Conservation (phyloP, 139 green algal species). For the Auxenochlorella pyrenoidosa region DNA sequence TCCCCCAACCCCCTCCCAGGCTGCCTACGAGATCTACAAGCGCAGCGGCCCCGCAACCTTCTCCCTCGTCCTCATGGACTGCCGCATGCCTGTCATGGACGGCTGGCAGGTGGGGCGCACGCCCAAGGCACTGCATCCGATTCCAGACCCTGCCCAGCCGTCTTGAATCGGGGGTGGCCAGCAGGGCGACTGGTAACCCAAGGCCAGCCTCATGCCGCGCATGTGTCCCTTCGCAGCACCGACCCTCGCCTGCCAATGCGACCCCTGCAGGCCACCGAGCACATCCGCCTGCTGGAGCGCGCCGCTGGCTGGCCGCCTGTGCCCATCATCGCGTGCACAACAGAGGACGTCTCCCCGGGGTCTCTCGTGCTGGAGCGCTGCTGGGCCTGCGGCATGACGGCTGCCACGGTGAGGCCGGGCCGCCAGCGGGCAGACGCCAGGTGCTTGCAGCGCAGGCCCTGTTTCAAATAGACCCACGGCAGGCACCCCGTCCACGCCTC, state of each 20-base stretch:
- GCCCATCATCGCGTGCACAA: neutral
- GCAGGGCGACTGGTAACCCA: no score
- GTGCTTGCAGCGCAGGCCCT: no score
- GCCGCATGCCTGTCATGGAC: neutral
- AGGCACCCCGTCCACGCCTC: no score
- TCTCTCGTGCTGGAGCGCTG: neutral
- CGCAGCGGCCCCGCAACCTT: constrained; percentile 6
- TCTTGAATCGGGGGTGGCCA: no score
- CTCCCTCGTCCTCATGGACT: constrained; percentile 12
- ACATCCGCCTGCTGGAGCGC: constrained; percentile 17
- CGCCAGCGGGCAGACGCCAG: no score
- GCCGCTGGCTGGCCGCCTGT: neutral
- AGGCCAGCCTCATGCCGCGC: no score
- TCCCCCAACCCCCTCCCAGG: neutral
- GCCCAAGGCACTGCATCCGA: no score
- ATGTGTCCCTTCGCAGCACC: no score
- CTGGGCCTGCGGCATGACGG: constrained; percentile 17
- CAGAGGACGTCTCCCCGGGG: neutral
- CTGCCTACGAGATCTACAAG: neutral
- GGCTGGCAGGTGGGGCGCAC: neutral
- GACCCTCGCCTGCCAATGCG: no score
- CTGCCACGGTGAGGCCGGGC: constrained; percentile 9
- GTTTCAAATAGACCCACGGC: no score
- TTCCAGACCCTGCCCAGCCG: no score
- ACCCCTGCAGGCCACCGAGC: neutral